Evolutionary conservation across 441 rosid species (phyloP).

Genomic region (Macaranga tanarius): DNA sequence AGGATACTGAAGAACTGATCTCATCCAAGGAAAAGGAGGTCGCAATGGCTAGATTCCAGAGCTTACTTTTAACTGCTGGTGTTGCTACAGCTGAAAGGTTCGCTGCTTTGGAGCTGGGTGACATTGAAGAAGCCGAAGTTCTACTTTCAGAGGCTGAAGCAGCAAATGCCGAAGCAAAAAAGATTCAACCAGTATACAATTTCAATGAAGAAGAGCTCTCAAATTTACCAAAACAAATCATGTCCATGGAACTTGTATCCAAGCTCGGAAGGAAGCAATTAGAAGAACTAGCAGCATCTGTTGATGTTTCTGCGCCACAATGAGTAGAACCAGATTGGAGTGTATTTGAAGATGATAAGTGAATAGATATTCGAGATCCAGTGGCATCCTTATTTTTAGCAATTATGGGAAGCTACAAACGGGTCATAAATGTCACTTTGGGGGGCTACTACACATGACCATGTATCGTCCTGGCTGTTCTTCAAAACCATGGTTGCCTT

Average conservation of each 20-base stretch:
- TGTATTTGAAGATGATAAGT: not conserved
- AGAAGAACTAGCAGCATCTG: constrained; percentile 58
- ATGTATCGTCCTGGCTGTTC: not conserved
- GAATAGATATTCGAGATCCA: not conserved
- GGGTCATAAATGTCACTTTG: constrained; percentile 4
- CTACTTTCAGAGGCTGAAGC: constrained; percentile 74
- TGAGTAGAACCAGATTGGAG: constrained; percentile 7
- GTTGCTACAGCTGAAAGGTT: constrained; percentile 74
- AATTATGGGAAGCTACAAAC: constrained; percentile 10
- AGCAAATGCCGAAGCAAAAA: constrained; percentile 66
- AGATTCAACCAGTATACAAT: constrained; percentile 47
- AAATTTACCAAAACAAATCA: constrained; percentile 50
- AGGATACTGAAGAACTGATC: constrained; percentile 58
- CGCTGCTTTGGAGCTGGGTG: constrained; percentile 70
- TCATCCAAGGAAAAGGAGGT: constrained; percentile 67
- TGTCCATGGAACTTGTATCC: constrained; percentile 78
- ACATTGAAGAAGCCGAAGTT: constrained; percentile 72
- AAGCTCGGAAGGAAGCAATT: constrained; percentile 54
- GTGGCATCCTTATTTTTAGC: not conserved
- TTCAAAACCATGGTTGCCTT: constrained; percentile 3
- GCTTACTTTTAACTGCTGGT: constrained; percentile 56
- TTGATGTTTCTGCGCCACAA: constrained; percentile 34
- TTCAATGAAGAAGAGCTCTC: constrained; percentile 54
- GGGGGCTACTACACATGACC: not conserved
- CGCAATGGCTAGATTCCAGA: constrained; percentile 68